Evolutionary conservation across 306 rosid species (phyloP).

Genomic region (Acmispon strigosus): DNA sequence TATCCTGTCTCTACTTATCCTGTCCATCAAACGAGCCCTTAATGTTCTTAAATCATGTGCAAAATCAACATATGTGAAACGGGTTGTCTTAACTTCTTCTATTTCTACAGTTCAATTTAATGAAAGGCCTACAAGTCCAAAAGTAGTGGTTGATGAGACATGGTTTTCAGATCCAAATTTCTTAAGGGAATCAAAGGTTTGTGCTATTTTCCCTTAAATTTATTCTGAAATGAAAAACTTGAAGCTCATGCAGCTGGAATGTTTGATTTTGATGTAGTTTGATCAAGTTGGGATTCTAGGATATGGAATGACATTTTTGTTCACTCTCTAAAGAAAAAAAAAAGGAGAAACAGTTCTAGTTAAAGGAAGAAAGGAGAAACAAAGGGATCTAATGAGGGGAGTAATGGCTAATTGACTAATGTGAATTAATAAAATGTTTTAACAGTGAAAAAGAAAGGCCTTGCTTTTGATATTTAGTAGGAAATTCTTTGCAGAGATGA

Average conservation of each 20-base stretch:
- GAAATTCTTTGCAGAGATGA: too few relatives aligned
- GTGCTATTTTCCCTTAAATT: background rate
- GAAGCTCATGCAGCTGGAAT: background rate
- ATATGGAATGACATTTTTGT: too few relatives aligned
- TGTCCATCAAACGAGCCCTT: too few relatives aligned
- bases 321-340: background rate
- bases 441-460: too few relatives aligned
- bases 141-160: conserved; percentile 22
- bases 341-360: too few relatives aligned
- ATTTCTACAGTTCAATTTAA: background rate
- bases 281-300: background rate
- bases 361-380: too few relatives aligned
- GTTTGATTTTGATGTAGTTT: background rate
- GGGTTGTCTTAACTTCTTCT: conserved; percentile 30
- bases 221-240: background rate
- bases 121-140: conserved; percentile 4
- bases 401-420: too few relatives aligned
- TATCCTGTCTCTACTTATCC: too few relatives aligned
- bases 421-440: too few relatives aligned
- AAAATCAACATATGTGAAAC: conserved; percentile 17
- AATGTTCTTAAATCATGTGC: too few relatives aligned
- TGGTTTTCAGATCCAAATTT: conserved; percentile 23
- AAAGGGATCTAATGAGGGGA: too few relatives aligned
- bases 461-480: too few relatives aligned
- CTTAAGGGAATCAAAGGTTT: conserved; percentile 7